Evolutionary conservation across 1,284 basidiomycete genomes (phyloP).

Genomic region (Marasmius fiardii): DNA sequence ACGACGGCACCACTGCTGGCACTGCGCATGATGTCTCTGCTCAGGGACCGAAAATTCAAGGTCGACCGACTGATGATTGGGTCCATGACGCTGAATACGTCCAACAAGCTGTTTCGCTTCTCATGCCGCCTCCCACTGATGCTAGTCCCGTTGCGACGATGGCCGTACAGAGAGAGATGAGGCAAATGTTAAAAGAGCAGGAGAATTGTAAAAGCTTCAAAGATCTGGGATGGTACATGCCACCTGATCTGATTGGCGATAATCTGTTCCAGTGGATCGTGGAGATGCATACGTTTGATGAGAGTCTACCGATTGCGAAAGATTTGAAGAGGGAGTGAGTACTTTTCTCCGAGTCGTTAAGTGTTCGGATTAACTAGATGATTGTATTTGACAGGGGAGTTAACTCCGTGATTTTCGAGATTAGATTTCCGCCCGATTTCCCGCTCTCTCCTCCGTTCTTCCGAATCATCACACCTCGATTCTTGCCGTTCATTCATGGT

Average conservation of each 20-base stretch:
- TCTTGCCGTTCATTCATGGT: conserved; percentile 58
- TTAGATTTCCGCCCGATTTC: conserved; percentile 55
- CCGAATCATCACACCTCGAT: conserved; percentile 58
- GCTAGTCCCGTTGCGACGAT: conserved; percentile 46
- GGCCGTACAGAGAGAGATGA: conserved; percentile 53
- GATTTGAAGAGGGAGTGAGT: conserved; percentile 50
- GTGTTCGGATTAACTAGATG: neutral
- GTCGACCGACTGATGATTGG: conserved; percentile 43
- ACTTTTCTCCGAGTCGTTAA: conserved; percentile 1
- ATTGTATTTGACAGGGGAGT: conserved; percentile 31
- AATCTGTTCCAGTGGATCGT: conserved; percentile 70
- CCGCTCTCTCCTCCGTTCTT: conserved; percentile 62
- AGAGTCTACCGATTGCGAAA: conserved; percentile 47
- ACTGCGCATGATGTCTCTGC: neutral
- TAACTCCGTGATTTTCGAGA: conserved; percentile 62
- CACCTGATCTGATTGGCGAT: conserved; percentile 52
- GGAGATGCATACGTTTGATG: conserved; percentile 63
- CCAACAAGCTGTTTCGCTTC: conserved; percentile 31
- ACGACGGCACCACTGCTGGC: neutral
- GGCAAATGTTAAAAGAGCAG: conserved; percentile 54
- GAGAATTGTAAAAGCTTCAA: conserved; percentile 39
- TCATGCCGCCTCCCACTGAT: conserved; percentile 53
- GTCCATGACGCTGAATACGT: conserved; percentile 51
- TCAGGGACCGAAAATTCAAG: conserved; percentile 17
- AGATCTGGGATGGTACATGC: conserved; percentile 63